These are phyloP conservation scores for Penicillium argentinense DNA, from an alignment of 495 filamentous ascomycete genomes.

Conservation along the genomic window DNA sequence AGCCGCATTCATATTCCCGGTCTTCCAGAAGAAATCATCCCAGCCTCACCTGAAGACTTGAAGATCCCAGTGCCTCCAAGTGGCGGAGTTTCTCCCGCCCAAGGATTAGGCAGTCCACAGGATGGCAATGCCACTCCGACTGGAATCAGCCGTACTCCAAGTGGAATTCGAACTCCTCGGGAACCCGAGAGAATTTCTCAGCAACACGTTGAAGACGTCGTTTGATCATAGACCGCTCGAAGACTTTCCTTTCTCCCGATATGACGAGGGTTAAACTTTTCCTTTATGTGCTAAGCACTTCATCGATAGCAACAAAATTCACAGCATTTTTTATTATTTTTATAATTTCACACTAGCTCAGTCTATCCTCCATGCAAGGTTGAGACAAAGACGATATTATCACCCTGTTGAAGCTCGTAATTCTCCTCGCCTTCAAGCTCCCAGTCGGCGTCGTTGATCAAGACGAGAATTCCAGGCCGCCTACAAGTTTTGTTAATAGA, in stretches of 20 bases:
- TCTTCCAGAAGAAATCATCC: constrained; percentile 60
- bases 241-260: not conserved
- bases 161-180: constrained; percentile 41
- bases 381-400: constrained; percentile 94
- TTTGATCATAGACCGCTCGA: constrained; percentile 24
- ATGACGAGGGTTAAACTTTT: not conserved
- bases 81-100: constrained; percentile 51
- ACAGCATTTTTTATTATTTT: not conserved
- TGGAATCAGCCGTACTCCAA: constrained; percentile 20
- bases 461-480: constrained; percentile 92
- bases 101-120: constrained; percentile 47
- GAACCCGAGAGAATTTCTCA: constrained; percentile 50
- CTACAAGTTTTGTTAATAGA: constrained; percentile 40
- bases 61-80: constrained; percentile 73
- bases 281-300: not conserved
- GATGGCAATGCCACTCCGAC: constrained; percentile 26
- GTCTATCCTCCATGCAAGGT: constrained; percentile 89
- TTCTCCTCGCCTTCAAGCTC: constrained; percentile 92
- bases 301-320: constrained; percentile 3
- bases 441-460: constrained; percentile 99
- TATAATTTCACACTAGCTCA: not conserved
- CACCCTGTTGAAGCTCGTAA: constrained; percentile 76
- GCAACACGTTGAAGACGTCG: constrained; percentile 51
- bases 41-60: constrained; percentile 79
- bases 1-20: constrained; percentile 78